Base-by-base conservation (phyloP, 2,329 filamentous ascomycete species). In the Thelonectria rubi region DNA sequence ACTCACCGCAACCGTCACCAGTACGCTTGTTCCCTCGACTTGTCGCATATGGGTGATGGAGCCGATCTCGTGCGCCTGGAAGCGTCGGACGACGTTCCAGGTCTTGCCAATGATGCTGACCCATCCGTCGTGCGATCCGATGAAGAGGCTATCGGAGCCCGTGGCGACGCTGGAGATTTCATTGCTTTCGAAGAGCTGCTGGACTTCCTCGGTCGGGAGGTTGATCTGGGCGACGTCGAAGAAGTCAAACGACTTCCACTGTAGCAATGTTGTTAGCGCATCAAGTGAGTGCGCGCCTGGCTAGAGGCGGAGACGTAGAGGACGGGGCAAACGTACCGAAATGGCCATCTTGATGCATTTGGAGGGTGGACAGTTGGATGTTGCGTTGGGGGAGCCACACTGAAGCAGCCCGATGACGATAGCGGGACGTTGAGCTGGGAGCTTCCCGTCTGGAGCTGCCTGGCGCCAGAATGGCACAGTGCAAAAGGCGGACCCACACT, bases 221-320 rank as follows among this genome's bases (percentile, higher is more conserved):
- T 90, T 88, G 77, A 97, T 89, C 76, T 91, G 90, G 76, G 88
- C 88, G 77, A 97, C 93, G 80, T 97, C 93, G 86, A 99, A 98
- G 89, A 99, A 99, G 85, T 97, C 94, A 83, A 99, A 99, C 71
- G 91, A 90, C 91, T 97, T 97, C 94, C 95, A 98, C 94, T 97
- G 69, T 18, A 10, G 30, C 11, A 20, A 18, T 1, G 24, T 12
- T 40, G 34, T 72, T 43, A 72, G 70, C 8, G 1, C 6, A 11
- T 1, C 5, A 1, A 2, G 40, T 3, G 17, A 20, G 14, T 26
- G 8, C 3, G 17, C 1, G 3, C 10, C n/a, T 18, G 11, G 6
- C 0, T 3, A 1, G 17, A 24, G 6, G 0, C 6, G 12, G 49
- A 30, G 21, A 65, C 46, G 37, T 12, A 7, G 12, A 40, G 14